phyloP scores from a whole-genome alignment of 495 filamentous ascomycete species.

The Penicillium soppii region DNA sequence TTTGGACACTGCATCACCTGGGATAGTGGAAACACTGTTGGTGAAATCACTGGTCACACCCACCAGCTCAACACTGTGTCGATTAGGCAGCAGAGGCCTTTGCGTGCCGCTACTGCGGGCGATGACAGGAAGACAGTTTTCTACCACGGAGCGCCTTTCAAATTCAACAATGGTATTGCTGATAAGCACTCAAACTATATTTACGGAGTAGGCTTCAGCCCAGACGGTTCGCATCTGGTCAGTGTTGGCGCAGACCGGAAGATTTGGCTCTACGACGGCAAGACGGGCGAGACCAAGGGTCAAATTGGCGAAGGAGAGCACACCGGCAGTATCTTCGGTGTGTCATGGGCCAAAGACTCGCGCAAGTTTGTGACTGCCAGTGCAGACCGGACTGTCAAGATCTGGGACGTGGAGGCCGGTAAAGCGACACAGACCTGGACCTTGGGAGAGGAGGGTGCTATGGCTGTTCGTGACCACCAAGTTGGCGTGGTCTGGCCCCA shows the following conservation, averaged over 20 bases:
- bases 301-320: slow-evolving; percentile 82
- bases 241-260: slow-evolving; percentile 85
- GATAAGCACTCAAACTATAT: slow-evolving; percentile 86
- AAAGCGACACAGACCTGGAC: slow-evolving; percentile 78
- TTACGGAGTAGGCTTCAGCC: slow-evolving; percentile 84
- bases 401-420: slow-evolving; percentile 72
- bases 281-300: slow-evolving; percentile 77
- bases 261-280: slow-evolving; percentile 94
- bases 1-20: slow-evolving; percentile 94
- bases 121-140: slow-evolving; percentile 90
- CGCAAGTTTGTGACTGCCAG: slow-evolving; percentile 87
- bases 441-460: slow-evolving; percentile 75
- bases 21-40: slow-evolving; percentile 93
- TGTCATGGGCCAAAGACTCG: slow-evolving; percentile 89
- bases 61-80: slow-evolving; percentile 87
- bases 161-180: slow-evolving; percentile 75
- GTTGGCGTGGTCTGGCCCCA: slow-evolving; percentile 92
- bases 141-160: slow-evolving; percentile 91
- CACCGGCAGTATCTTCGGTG: slow-evolving; percentile 86
- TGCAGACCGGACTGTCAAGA: slow-evolving; percentile 82
- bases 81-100: slow-evolving; percentile 82
- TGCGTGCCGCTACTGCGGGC: slow-evolving; percentile 85
- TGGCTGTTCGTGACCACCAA: slow-evolving; percentile 81
- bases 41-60: slow-evolving; percentile 88
- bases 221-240: slow-evolving; percentile 79